These are phyloP conservation scores for Kodamaea kakaduensis DNA, from an alignment of 805 yeast species.

Conservation along the genomic window DNA sequence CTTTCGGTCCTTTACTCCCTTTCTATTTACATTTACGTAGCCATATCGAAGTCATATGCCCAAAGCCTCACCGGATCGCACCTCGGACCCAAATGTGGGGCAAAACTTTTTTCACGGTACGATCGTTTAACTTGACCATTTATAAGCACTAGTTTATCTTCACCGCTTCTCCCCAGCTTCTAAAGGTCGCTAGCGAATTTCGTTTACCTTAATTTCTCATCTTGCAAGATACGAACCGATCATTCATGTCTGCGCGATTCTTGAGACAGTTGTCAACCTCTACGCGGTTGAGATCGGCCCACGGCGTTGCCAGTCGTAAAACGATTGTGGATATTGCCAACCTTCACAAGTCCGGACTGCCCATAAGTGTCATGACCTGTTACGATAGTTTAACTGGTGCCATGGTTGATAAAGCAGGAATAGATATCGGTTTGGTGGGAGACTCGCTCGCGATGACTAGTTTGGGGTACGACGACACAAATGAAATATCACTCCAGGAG, in stretches of 20 bases:
- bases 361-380: slow-evolving; percentile 63
- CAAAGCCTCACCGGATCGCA: too few relatives aligned
- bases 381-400: slow-evolving; percentile 79
- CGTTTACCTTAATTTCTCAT: too few relatives aligned
- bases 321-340: slow-evolving; percentile 13
- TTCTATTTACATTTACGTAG: too few relatives aligned
- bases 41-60: too few relatives aligned
- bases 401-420: slow-evolving; percentile 60
- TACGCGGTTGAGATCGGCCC: slow-evolving; percentile 10
- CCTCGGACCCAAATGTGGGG: too few relatives aligned
- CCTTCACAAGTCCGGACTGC: slow-evolving; percentile 15
- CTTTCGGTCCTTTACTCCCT: too few relatives aligned
- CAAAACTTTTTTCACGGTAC: too few relatives aligned
- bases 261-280: slow-evolving; percentile 7
- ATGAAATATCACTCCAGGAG: slow-evolving; percentile 73
- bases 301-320: slow-evolving; percentile 7
- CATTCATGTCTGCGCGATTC: slow-evolving; percentile 2
- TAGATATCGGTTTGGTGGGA: slow-evolving; percentile 77
- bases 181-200: too few relatives aligned
- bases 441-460: slow-evolving; percentile 93
- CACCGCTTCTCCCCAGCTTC: too few relatives aligned
- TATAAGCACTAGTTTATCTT: too few relatives aligned
- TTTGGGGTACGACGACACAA: slow-evolving; percentile 74
- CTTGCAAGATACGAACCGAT: too few relatives aligned
- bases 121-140: too few relatives aligned